Evolutionary conservation across 352 stramenopile genomes (phyloP), one percentile per base, ranked within the genome.

Genomic region (Globisporangium parvum): DNA sequence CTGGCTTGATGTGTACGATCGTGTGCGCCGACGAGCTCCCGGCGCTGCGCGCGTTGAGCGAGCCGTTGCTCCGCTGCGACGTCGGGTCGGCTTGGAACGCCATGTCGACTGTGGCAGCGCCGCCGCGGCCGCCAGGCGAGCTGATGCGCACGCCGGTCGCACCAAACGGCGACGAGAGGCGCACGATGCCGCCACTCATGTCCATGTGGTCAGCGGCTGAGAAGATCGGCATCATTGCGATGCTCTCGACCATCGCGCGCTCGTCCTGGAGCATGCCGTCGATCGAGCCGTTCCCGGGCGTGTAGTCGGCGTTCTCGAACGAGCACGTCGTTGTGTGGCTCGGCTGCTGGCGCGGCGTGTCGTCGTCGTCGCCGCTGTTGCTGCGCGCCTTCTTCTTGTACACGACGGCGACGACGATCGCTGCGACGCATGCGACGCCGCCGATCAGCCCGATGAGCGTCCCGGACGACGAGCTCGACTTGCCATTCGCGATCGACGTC

Each of bases 231-330:
- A 62, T 11, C 49, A 57, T 62, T 14, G 55, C 37, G 11, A 51
- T 57, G 51, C 57, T 62, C 14, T 47, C 57, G 6, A 41, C 46
- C n/a, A 51, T 53, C 21, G 46, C 9, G 3, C 57, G 57, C 18
- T 47, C 31, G 42, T 62, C 57, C 42, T 62, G 57, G 17, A 62
- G 49, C 51, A 62, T 62, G 2, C 21, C 57, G 51, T 62, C 57
- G 17, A 57, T 31, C 33, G 57, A 62, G 11, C 23, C 28, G 28
- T 41, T 42, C 17, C 44, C 41, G 3, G 57, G 57, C 33, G 57
- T 57, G 41, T 49, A 62, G 44, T 62, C 42, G 12, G 49, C 49
- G 42, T 35, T 62, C 42, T 62, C 57, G 28, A 62, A 62, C 57
- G 31, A 41, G n/a, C 49, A 60, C 17, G 44, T 53, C 21, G 54